phyloP scores from a whole-genome alignment of 2,329 filamentous ascomycete species.

The Aspergillus sp. region DNA sequence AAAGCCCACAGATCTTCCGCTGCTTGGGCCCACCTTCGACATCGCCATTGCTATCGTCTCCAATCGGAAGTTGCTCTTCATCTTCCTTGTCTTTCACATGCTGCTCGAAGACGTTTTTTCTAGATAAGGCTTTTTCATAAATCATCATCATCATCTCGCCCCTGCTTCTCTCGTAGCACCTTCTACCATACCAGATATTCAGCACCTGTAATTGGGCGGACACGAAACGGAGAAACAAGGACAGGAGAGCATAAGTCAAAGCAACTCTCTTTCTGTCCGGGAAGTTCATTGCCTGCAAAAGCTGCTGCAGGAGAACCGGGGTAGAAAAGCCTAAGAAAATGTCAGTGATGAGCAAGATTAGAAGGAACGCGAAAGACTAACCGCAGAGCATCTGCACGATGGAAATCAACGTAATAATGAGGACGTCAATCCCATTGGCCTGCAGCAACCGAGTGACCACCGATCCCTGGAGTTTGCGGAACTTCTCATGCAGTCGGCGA shows the following conservation, averaged over 20 bases:
- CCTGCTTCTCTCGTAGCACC: slow-evolving; percentile 78
- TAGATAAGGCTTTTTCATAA: slow-evolving; percentile 71
- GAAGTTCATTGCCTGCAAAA: slow-evolving; percentile 66
- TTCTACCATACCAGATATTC: slow-evolving; percentile 76
- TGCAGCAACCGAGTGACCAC: slow-evolving; percentile 67
- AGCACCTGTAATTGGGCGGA: slow-evolving; percentile 67
- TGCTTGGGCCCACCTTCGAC: slow-evolving; percentile 22
- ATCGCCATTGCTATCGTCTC: slow-evolving; percentile 12
- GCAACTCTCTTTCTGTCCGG: slow-evolving; percentile 53
- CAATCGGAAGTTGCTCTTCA: slow-evolving; percentile 9
- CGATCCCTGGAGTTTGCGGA: slow-evolving; percentile 70
- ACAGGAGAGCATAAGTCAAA: slow-evolving; percentile 64
- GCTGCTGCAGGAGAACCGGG: slow-evolving; percentile 69
- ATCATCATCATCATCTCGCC: slow-evolving; percentile 86
- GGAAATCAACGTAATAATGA: slow-evolving; percentile 65
- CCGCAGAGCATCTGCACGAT: slow-evolving; percentile 61
- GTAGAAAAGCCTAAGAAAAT: slow-evolving; percentile 52
- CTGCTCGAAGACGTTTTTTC: slow-evolving; percentile 56
- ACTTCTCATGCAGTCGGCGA: slow-evolving; percentile 68
- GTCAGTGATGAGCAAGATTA: slow-evolving; percentile 14
- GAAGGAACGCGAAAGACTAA: slow-evolving; percentile 26
- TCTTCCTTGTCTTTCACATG: slow-evolving; percentile 31
- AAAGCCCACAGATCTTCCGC: slow-evolving; percentile 27
- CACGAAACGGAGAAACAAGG: slow-evolving; percentile 60
- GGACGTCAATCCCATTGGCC: slow-evolving; percentile 77